Conservation (phyloP, 495 filamentous ascomycete species). For the Aspergillus indologenus region DNA sequence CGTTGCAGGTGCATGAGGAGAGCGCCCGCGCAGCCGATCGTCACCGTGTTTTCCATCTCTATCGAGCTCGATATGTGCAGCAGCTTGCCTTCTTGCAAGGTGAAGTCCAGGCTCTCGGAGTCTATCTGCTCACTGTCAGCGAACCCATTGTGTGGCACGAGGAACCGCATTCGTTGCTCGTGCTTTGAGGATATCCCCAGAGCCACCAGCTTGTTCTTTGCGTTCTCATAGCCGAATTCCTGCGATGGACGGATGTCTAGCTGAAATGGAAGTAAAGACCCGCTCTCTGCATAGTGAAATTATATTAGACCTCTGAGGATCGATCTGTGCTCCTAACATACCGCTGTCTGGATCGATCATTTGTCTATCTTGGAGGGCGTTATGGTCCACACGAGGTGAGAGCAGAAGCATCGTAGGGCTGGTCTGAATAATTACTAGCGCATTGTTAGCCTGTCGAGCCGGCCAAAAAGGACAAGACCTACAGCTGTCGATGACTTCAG, state of each 20-base stretch:
- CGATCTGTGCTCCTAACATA: conserved; percentile 4
- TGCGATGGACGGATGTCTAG: conserved; percentile 67
- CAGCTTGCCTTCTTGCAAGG: conserved; percentile 59
- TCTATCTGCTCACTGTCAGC: conserved; percentile 42
- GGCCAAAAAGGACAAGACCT: conserved; percentile 18
- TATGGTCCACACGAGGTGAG: conserved; percentile 66
- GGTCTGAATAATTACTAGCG: conserved; percentile 64
- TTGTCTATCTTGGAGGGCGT: conserved; percentile 25
- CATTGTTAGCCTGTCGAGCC: conserved; percentile 17
- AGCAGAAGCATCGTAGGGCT: conserved; percentile 79
- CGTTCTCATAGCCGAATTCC: conserved; percentile 75
- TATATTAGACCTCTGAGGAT: neutral
- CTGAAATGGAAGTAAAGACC: conserved; percentile 59
- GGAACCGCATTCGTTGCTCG: conserved; percentile 41
- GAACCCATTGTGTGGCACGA: conserved; percentile 56
- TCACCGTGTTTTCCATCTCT: conserved; percentile 72
- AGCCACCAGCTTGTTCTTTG: conserved; percentile 64
- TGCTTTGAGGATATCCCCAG: conserved; percentile 40
- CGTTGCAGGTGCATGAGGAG: conserved; percentile 76
- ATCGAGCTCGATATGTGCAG: conserved; percentile 70
- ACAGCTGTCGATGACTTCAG: conserved; percentile 70
- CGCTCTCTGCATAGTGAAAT: conserved; percentile 26
- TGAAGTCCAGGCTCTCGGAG: conserved; percentile 47
- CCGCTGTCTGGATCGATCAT: conserved; percentile 27
- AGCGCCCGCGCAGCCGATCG: conserved; percentile 82